Base-by-base conservation (phyloP, 1,284 basidiomycete species). In the Lentinus polychrous region DNA sequence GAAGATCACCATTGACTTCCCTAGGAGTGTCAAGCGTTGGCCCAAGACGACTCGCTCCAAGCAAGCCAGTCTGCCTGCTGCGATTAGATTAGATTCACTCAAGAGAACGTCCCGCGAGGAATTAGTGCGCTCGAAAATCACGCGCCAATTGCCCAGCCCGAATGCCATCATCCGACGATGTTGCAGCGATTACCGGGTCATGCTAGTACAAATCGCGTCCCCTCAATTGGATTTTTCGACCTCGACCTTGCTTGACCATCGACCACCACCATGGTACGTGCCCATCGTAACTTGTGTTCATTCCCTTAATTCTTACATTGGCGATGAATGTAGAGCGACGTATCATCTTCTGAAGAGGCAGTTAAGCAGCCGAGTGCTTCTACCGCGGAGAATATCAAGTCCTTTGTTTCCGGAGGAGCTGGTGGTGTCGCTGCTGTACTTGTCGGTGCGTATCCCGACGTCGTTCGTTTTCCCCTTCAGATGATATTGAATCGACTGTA, bases 351-450 rank as follows among this genome's bases (percentile, higher is more conserved):
- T 38, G 62, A 61, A 37, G 57, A 62, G 52, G 56, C 55, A 17
- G 48, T 48, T 43, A 17, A 56, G 58, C 23, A 22, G 14, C n/a
- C 23, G n/a, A 12, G 27, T 20, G 32, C 47, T 44, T 74, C 81
- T 36, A 76, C 78, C 31, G 58, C 69, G 34, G 79, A 86, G 52
- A 79, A 78, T 53, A 64, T 82, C 60, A 95, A 94, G 70, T 83
- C 90, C 7, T 94, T 94, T 70, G 71, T 93, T 50, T 81, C 90
- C 40, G 95, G 95, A 58, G 95, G 95, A 37, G 87, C 91, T 59
- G 95, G 95, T 57, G 94, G 95, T 60, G 73, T 85, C 50, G 76
- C 82, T 55, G 88, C 88, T 47, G 93, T 96, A 8, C 75, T 94
- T 34, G 93, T 95, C 52, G 93, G 93, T 87, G 62, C 64, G 79